Evolutionary conservation across 306 rosid genomes (phyloP).

Genomic region (Mimosa bimucronata): DNA sequence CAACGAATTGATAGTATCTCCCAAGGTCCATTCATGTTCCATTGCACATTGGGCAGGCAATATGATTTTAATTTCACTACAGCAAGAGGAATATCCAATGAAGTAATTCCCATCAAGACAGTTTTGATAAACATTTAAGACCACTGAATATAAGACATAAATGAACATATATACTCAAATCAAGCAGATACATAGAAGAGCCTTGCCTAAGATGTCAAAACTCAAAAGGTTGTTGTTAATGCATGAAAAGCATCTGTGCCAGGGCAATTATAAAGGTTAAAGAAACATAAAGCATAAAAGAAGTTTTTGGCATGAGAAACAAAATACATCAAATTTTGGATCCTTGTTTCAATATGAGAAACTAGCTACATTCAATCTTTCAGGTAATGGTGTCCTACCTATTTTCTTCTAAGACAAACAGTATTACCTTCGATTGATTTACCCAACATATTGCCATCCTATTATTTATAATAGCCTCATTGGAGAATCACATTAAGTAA

Average conservation of each 20-base stretch:
- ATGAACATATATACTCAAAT: not conserved
- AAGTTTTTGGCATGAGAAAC: not conserved
- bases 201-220: not conserved
- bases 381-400: not conserved
- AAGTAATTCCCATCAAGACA: not conserved
- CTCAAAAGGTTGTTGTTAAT: not conserved
- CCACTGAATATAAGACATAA: not conserved
- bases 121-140: not conserved
- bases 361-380: not conserved
- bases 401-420: constrained; percentile 1
- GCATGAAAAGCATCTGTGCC: not conserved
- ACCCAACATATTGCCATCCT: not conserved
- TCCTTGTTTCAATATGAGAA: not conserved
- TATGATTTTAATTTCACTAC: not conserved
- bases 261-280: not conserved
- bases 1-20: not conserved
- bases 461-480: not conserved
- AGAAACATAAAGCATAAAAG: not conserved
- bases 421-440: not conserved
- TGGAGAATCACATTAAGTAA: not conserved
- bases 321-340: not conserved
- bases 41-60: not conserved
- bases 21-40: not conserved
- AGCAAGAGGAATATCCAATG: not conserved
- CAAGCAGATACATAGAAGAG: not conserved